Base-by-base conservation (phyloP, 2,329 filamentous ascomycete species). In the Catunica adiposa region DNA sequence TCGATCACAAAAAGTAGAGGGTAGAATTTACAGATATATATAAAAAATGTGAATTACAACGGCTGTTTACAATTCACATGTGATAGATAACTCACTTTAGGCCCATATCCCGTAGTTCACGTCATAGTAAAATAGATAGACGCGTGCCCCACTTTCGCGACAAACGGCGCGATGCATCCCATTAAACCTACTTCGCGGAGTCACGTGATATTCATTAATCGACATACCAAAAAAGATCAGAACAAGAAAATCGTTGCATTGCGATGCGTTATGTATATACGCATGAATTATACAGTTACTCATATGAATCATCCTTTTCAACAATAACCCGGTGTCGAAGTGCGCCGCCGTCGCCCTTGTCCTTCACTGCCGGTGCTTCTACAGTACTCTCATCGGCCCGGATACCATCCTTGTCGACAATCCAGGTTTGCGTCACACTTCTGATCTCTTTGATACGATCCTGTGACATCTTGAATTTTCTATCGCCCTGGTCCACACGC, bases 361-460 rank as follows among this genome's bases (percentile, higher is more conserved):
- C 31, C 20, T 25, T 34, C 6, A 48, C 44, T 9, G 17, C 3
- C 11, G 31, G 51, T 3, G 20, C 31, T n/a, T 42, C 11, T 6
- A 8, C 52, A 8, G 17, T 55, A 9, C 20, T 40, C 6, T 29
- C 50, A 7, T 23, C 26, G 15, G 22, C 50, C 17, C 29, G 31
- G 8, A 52, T 31, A 11, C 65, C 68, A 11, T 70, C 63, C 22
- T 65, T 63, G 2, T 73, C 75, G 47, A 84, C 68, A 0, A 84
- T 75, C 86, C 86, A 89, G 1, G 80, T 87, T 60, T 83, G 75
- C 17, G 86, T 69, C 26, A 90, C 76, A 63, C 86, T 72, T 66
- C 80, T 86, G 17, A 78, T 73, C 67, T 89, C 86, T 38, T 74
- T 75, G 44, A 74, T 55, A 4, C 50, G 48, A 26, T 56, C 46